These are phyloP conservation scores for Sarcodon aspratus DNA, from an alignment of 768 basidiomycete species.

Conservation along the genomic window DNA sequence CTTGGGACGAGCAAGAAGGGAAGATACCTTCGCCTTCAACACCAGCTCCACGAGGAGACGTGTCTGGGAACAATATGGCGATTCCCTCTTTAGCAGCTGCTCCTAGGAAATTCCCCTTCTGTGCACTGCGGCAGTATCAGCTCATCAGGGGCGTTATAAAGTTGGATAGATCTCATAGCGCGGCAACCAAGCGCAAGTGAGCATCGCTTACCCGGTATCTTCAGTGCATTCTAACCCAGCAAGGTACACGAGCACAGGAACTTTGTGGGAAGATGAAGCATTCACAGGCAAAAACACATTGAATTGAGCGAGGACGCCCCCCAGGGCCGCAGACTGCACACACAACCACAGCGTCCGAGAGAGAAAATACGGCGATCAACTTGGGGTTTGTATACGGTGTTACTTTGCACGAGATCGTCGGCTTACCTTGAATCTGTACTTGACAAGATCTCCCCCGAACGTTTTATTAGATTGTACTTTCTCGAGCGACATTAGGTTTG, in stretches of 20 bases:
- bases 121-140: conserved; percentile 40
- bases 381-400: not conserved
- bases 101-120: conserved; percentile 89
- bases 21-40: conserved; percentile 60
- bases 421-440: conserved; percentile 77
- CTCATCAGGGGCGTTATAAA: not conserved
- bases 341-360: conserved; percentile 1
- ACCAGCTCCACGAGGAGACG: conserved; percentile 86
- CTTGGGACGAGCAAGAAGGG: not conserved
- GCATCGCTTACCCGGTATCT: conserved; percentile 67
- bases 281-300: conserved; percentile 80
- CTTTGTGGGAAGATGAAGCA: conserved; percentile 31
- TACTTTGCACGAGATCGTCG: conserved; percentile 5
- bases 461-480: conserved; percentile 68
- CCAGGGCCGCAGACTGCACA: conserved; percentile 57
- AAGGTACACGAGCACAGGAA: conserved; percentile 74
- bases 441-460: conserved; percentile 71
- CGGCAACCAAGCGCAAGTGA: too few relatives aligned
- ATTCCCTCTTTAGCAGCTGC: conserved; percentile 79
- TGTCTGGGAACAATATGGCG: conserved; percentile 91
- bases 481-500: conserved; percentile 31
- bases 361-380: not conserved
- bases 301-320: conserved; percentile 63
- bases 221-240: conserved; percentile 87
- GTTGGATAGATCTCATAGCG: not conserved